These are phyloP conservation scores for Sugiyamaella floridensis DNA, from an alignment of 805 yeast species.

Conservation along the genomic window DNA sequence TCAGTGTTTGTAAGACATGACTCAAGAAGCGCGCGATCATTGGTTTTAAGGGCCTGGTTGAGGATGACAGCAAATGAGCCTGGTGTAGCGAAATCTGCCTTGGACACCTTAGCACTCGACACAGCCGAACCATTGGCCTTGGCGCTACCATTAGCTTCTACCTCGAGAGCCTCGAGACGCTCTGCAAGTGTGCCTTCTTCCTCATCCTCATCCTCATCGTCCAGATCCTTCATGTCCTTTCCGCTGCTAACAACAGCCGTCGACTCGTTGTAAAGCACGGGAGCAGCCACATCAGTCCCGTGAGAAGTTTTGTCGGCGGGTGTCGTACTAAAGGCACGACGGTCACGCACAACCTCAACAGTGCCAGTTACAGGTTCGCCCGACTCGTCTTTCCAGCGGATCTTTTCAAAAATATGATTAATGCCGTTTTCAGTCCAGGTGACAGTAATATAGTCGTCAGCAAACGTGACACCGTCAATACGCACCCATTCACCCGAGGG, in stretches of 20 bases:
- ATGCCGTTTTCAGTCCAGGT: conserved; percentile 31
- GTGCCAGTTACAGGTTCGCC: conserved; percentile 2
- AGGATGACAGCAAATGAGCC: conserved; percentile 81
- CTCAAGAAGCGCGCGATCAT: conserved; percentile 81
- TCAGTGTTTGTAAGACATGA: conserved; percentile 58
- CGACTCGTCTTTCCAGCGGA: conserved; percentile 23
- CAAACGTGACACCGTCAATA: conserved; percentile 11
- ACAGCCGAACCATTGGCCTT: conserved; percentile 20
- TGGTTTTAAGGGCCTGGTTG: conserved; percentile 79
- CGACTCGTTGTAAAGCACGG: conserved; percentile 29
- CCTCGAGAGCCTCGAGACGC: conserved; percentile 32
- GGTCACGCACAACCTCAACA: conserved; percentile 7
- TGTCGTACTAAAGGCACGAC: conserved; percentile 4
- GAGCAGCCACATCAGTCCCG: conserved; percentile 39
- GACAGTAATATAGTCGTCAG: conserved; percentile 12
- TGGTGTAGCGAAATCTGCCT: conserved; percentile 47
- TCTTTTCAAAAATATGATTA: conserved; percentile 28
- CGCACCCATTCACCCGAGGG: conserved; percentile 7
- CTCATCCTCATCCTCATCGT: conserved; percentile 28
- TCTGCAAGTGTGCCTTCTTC: conserved; percentile 43
- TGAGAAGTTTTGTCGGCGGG: conserved; percentile 21
- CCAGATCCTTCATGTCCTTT: conserved; percentile 27
- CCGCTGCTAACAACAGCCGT: conserved; percentile 32
- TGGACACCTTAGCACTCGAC: conserved; percentile 19
- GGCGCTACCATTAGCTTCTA: conserved; percentile 16